These are phyloP conservation scores for Prinsepia uniflora DNA, from an alignment of 306 rosid genomes.

Conservation along the genomic window DNA sequence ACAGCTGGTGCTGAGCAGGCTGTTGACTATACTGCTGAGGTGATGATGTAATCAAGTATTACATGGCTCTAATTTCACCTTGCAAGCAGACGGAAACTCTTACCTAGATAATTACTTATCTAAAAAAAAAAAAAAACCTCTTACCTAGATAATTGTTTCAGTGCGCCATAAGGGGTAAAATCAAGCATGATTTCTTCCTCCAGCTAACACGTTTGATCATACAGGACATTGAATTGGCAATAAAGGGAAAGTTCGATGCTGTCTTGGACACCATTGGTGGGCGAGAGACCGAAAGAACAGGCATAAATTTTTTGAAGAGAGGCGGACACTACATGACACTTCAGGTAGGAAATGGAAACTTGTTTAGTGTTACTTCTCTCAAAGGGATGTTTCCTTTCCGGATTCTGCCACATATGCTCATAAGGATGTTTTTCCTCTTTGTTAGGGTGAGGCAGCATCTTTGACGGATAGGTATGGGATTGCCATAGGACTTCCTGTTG, in stretches of 20 bases:
- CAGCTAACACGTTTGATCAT: conserved; percentile 7
- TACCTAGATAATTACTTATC: neutral
- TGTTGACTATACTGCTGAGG: conserved; percentile 83
- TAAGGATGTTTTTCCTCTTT: conserved; percentile 20
- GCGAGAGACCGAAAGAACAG: conserved; percentile 68
- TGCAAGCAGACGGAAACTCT: conserved; percentile 14
- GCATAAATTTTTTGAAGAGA: conserved; percentile 68
- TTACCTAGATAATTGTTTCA: neutral
- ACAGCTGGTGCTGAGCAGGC: conserved; percentile 94
- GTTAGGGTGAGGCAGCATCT: conserved; percentile 90
- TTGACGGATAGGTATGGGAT: conserved; percentile 71
- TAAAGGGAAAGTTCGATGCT: conserved; percentile 86
- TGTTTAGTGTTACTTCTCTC: conserved; percentile 8
- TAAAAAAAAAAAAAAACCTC: too few relatives aligned
- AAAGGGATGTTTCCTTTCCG: neutral
- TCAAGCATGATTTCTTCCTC: neutral
- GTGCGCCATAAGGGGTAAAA: conserved; percentile 4
- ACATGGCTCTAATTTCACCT: conserved; percentile 23
- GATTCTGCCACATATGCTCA: conserved; percentile 9
- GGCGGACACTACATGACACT: conserved; percentile 99
- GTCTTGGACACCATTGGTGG: conserved; percentile 94
- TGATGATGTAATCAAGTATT: conserved; percentile 29
- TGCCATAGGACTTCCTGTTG: conserved; percentile 67
- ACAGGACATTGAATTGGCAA: conserved; percentile 62
- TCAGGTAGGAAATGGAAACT: conserved; percentile 59